These are phyloP conservation scores for Trichoderma simmonsii DNA, from an alignment of 2,329 filamentous ascomycete genomes.

Conservation along the genomic window DNA sequence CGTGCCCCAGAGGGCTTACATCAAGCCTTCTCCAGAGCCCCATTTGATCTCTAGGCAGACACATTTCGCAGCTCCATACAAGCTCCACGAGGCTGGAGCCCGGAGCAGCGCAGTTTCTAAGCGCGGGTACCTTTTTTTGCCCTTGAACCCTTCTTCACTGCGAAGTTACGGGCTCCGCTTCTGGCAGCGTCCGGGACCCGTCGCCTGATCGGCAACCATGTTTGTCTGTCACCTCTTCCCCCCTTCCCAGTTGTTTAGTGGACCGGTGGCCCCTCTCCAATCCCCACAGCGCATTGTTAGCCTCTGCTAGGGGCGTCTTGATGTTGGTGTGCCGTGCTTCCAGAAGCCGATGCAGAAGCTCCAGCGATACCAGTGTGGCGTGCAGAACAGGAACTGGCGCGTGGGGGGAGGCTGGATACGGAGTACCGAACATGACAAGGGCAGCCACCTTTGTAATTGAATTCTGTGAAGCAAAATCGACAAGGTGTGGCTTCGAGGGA, in stretches of 20 bases:
- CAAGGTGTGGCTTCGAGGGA: background rate
- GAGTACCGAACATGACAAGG: background rate
- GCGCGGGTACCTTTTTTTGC: background rate
- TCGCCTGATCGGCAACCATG: slow-evolving; percentile 14
- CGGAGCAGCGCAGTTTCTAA: background rate
- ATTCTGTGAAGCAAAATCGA: slow-evolving; percentile 15
- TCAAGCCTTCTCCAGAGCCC: slow-evolving; percentile 6
- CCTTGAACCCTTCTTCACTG: background rate
- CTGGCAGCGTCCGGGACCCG: slow-evolving; percentile 7
- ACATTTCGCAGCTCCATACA: slow-evolving; percentile 14
- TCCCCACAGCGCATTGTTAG: background rate
- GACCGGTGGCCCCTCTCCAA: background rate
- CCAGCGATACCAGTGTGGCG: background rate
- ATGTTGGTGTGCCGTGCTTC: slow-evolving; percentile 20
- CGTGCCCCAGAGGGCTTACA: slow-evolving; percentile 16
- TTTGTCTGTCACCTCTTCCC: background rate
- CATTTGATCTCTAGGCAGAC: slow-evolving; percentile 18
- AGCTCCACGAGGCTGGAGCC: slow-evolving; percentile 11
- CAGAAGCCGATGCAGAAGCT: slow-evolving; percentile 20
- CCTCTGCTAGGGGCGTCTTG: background rate
- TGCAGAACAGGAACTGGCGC: background rate
- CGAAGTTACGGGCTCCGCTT: slow-evolving; percentile 11
- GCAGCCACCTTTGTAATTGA: slow-evolving; percentile 18
- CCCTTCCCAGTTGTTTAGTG: background rate
- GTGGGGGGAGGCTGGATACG: slow-evolving; percentile 10